A percentile compares a stretch with the other conserved stretches of the same genome.
Conservation (phyloP, 169 alveolate species). For the Plasmodium adleri region DNA sequence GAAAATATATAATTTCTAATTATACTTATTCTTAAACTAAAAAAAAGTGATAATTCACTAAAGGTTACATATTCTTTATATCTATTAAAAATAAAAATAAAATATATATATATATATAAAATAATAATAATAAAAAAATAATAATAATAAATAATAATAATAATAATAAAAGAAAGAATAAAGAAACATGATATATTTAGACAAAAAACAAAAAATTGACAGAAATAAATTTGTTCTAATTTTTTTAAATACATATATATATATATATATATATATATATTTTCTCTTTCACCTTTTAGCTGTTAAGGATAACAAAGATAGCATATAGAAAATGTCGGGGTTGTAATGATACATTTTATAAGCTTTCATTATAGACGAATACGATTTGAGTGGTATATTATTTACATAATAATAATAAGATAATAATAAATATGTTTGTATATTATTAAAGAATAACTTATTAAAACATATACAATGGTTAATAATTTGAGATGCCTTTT, state of each 20-base stretch:
- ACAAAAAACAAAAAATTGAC: too few relatives aligned
- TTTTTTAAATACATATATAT: not conserved
- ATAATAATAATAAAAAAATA: not conserved
- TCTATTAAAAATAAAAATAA: constrained; percentile 11
- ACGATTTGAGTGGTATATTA: constrained; percentile 35
- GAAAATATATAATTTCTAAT: constrained; percentile 61
- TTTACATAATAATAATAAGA: constrained; percentile 57
- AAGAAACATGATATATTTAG: too few relatives aligned
- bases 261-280: constrained; percentile 12
- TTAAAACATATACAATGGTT: constrained; percentile 44
- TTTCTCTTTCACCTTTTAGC: not conserved
- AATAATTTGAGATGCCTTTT: constrained; percentile 68
- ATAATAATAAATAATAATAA: not conserved
- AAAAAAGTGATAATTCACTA: constrained; percentile 64
- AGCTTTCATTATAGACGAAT: constrained; percentile 39
- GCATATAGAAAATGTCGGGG: constrained; percentile 63
- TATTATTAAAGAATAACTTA: constrained; percentile 62
- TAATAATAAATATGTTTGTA: constrained; percentile 49
- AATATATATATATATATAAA: not conserved
- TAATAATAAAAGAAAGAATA: not conserved
- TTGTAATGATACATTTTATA: constrained; percentile 30
- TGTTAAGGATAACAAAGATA: constrained; percentile 40
- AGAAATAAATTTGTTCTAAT: too few relatives aligned
- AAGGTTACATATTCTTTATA: constrained; percentile 57
- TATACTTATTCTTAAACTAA: constrained; percentile 37